Conservation (phyloP, 2,329 filamentous ascomycete species). For the Penicillium aurantiogriseum region DNA sequence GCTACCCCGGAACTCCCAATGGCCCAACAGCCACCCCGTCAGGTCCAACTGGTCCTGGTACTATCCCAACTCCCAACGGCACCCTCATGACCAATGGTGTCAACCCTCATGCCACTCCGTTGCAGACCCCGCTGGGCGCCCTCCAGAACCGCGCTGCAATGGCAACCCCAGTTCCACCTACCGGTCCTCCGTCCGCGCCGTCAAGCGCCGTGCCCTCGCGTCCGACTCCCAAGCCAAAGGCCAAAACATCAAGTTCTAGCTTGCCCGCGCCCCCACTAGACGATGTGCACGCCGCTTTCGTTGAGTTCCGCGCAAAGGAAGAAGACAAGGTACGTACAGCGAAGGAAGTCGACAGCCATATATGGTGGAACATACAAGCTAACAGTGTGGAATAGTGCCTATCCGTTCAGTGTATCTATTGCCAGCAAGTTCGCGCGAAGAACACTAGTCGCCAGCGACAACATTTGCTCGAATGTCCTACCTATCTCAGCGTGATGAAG, state of each 20-base stretch:
- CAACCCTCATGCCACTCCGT: slow-evolving; percentile 43
- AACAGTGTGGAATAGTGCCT: slow-evolving; percentile 37
- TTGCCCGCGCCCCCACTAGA: slow-evolving; percentile 49
- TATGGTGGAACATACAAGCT: slow-evolving; percentile 2
- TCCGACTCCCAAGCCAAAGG: slow-evolving; percentile 40
- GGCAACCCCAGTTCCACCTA: slow-evolving; percentile 38
- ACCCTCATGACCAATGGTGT: slow-evolving; percentile 47
- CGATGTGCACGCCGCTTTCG: slow-evolving; percentile 51
- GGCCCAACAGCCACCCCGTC: slow-evolving; percentile 35
- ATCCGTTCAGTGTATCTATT: slow-evolving; percentile 52
- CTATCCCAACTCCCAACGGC: slow-evolving; percentile 44
- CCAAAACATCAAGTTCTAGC: slow-evolving; percentile 40
- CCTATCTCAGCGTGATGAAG: slow-evolving; percentile 54
- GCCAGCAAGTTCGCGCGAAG: slow-evolving; percentile 51
- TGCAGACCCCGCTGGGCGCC: slow-evolving; percentile 44
- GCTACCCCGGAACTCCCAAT: slow-evolving; percentile 45
- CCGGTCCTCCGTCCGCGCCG: slow-evolving; percentile 30
- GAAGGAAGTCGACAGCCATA: background rate
- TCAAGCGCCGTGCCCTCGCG: slow-evolving; percentile 35
- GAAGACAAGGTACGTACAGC: slow-evolving; percentile 45
- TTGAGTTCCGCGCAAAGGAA: slow-evolving; percentile 49
- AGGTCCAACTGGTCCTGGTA: slow-evolving; percentile 31
- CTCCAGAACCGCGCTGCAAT: slow-evolving; percentile 42
- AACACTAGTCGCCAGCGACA: slow-evolving; percentile 52
- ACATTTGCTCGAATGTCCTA: slow-evolving; percentile 50